phyloP scores from a whole-genome alignment of 495 filamentous ascomycete species.

The Poronia punctata region DNA sequence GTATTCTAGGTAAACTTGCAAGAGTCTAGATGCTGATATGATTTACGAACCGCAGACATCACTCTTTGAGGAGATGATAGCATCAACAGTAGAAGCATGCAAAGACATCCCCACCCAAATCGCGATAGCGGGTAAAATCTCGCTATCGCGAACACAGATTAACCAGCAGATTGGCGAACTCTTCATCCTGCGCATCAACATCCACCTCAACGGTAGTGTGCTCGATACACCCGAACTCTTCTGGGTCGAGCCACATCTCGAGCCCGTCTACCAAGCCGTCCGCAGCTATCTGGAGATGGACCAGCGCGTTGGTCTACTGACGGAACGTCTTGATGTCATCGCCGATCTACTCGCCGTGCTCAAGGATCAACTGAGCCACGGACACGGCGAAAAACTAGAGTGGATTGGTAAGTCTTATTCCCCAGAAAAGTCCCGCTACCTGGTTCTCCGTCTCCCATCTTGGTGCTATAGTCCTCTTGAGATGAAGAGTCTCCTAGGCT shows the following conservation, averaged over 20 bases:
- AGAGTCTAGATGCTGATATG: background rate
- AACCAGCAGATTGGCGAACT: constrained; percentile 98
- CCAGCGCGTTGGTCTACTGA: constrained; percentile 83
- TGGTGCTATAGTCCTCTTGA: too few species aligned
- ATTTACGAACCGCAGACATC: constrained; percentile 58
- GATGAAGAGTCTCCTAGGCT: too few species aligned
- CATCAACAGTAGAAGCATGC: constrained; percentile 81
- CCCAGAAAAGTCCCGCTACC: background rate
- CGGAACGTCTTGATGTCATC: constrained; percentile 87
- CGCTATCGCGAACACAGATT: constrained; percentile 75
- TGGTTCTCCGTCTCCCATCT: constrained; percentile 2
- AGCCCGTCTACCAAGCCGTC: constrained; percentile 91
- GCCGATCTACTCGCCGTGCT: constrained; percentile 88
- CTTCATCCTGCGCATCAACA: constrained; percentile 94
- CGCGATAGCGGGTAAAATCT: constrained; percentile 82
- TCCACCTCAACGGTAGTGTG: constrained; percentile 93
- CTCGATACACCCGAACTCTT: constrained; percentile 97
- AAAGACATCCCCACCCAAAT: constrained; percentile 87
- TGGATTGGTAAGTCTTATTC: constrained; percentile 81
- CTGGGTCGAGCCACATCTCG: constrained; percentile 95
- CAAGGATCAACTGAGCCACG: constrained; percentile 92
- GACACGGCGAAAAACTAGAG: constrained; percentile 91
- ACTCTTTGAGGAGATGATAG: constrained; percentile 92
- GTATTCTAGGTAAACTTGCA: too few species aligned
- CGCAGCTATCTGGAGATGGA: constrained; percentile 96